Evolutionary conservation across 495 filamentous ascomycete species (phyloP), one percentile per base, ranked within the genome.

Genomic region (Chaetomium fimeti): DNA sequence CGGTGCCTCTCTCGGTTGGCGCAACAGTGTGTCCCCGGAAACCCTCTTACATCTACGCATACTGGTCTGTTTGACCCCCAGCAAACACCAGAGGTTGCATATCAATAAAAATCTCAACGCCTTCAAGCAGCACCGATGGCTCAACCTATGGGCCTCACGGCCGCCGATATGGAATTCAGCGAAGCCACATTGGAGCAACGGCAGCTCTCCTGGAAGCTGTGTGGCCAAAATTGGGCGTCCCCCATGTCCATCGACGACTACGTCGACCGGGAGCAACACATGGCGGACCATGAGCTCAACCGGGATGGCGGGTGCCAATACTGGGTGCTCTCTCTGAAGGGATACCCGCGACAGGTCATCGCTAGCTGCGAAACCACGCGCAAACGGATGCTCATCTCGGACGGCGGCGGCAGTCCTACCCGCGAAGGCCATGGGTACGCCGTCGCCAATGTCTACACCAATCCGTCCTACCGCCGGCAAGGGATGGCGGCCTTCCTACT

Each of bases 391-490:
- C 67, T 91, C 88, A 38, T 75, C 63, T 60, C 68, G 22, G 60
- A 66, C 64, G 48, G 62, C 55, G 49, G 67, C 49, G 62, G 57
- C 60, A 53, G 36, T 57, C 40, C 62, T 61, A 81, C 89, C n/a
- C 77, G 86, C 63, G 84, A 93, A 53, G 82, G 83, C 4, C 71
- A 85, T n/a, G 83, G 83, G 25, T 88, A 94, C 75, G 88, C 88
- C 20, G 83, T 97, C 56, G 90, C 90, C 29, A 91, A 89, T 67
- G 92, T 97, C 5, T 96, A 89, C 76, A 90, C 87, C 61, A 84
- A 89, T 32, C 83, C 85, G 0, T 79, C 85, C 60, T 88, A 85
- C 67, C 77, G 93, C 69, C 86, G 88, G 16, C 85, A 82, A 59
- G 89, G 91, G n/a, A 94, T 93, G 76, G 91, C 89, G 0, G 83